Base-by-base conservation (phyloP, 306 rosid species). In the Coriaria nepalensis region DNA sequence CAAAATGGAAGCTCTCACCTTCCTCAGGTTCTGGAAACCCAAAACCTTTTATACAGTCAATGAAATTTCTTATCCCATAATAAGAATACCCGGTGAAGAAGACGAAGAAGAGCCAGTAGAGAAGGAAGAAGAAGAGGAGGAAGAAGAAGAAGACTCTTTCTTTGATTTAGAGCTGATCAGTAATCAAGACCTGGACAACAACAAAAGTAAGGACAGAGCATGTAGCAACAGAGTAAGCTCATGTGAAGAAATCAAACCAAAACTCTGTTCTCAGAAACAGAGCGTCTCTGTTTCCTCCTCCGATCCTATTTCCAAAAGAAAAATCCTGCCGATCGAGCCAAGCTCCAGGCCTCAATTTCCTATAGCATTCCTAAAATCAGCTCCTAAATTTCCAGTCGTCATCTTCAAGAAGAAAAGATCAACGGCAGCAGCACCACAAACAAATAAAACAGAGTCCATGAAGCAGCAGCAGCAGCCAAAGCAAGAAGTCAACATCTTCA, bases 271-370 rank as follows among this genome's bases (percentile, higher is more conserved):
- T n/a, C 20, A 9, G n/a, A 33, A 6, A 41, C 11, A 49, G 40
- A 9, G 47, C 20, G 49, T 11, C 50, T 39, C 33, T 37, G 40
- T 43, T 40, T 43, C 45, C 65, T 6, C 37, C 68, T 13, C 56
- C 69, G 93, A 88, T 49, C 60, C 82, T 2, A 73, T 85, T 37
- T 86, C 94, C 1, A 81, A 80, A 52, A 60, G 98, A 5, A 90
- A 79, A 68, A 56, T 90, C 37, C 87, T 81, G 34, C 98, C 95
- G 0, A 65, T 90, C 6, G 93, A 82, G n/a, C 85, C 87, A 20
- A 45, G 43, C 33, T 65, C 74, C 7, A 90, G 79, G 55, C 95
- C 94, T 13, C 98, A 90, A 15, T 85, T 92, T 4, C 87, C 98
- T n/a, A 90, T 85, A 39, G 65, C 95, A 8, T 70, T 81, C 10